Evolutionary conservation across 164 flowering plant species (phyloP).

Genomic region (Magnolia officinalis): DNA sequence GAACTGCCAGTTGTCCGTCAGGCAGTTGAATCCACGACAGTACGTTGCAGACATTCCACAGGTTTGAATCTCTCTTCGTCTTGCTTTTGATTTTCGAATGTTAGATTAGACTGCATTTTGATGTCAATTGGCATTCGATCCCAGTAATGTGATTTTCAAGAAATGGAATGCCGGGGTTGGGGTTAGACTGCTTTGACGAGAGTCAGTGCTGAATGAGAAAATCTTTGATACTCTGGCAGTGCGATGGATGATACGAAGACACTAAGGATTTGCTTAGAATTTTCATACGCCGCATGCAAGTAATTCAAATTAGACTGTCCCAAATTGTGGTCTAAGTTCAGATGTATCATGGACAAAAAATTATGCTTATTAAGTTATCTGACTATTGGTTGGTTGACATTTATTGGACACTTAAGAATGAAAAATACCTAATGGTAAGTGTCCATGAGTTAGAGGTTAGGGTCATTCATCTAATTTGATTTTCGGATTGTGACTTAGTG

Average conservation of each 20-base stretch:
- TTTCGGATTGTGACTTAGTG: too few relatives aligned
- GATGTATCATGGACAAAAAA: too few relatives aligned
- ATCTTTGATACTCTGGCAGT: background rate
- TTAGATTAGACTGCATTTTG: background rate
- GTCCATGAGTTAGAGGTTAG: too few relatives aligned
- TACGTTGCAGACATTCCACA: constrained; percentile 93
- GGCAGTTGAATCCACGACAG: constrained; percentile 88
- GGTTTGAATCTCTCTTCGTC: constrained; percentile 32
- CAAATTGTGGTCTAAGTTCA: background rate
- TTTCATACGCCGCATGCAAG: background rate
- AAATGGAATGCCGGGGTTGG: too few relatives aligned
- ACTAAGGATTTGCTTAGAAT: too few relatives aligned
- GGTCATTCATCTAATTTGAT: too few relatives aligned
- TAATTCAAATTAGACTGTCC: background rate
- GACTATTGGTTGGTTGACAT: too few relatives aligned
- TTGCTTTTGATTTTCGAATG: background rate
- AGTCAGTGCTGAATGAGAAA: background rate
- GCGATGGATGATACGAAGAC: background rate
- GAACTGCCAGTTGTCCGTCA: constrained; percentile 94
- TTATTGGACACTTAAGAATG: background rate
- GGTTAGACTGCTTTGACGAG: background rate
- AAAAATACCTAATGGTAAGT: too few relatives aligned
- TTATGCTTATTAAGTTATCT: too few relatives aligned
- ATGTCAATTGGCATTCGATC: too few relatives aligned
- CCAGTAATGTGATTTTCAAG: too few relatives aligned